phyloP scores from a whole-genome alignment of 345 rosid genomes.

The Passiflora organensis region DNA sequence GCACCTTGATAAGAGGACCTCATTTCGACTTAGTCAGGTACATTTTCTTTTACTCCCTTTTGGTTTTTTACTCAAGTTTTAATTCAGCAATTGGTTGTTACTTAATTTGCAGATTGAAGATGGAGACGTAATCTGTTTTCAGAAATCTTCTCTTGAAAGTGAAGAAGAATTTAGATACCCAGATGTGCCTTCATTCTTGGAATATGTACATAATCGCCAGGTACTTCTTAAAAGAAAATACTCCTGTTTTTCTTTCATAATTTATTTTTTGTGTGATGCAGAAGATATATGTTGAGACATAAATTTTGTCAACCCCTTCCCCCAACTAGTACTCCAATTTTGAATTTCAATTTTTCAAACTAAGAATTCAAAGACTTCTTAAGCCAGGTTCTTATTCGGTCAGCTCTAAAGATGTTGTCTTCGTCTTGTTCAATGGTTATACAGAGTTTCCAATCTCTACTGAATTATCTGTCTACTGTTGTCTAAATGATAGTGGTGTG shows the following conservation, averaged over 20 bases:
- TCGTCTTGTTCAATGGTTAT: too few species aligned
- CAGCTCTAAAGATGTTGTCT: too few species aligned
- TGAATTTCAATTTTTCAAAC: too few species aligned
- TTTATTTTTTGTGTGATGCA: neutral
- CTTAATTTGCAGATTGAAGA: slow-evolving; percentile 66
- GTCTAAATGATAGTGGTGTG: too few species aligned
- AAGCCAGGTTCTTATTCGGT: too few species aligned
- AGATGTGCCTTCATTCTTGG: slow-evolving; percentile 82
- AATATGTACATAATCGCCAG: slow-evolving; percentile 93
- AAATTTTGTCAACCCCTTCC: too few species aligned
- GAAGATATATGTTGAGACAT: too few species aligned
- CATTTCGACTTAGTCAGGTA: slow-evolving; percentile 80
- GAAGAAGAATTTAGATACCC: slow-evolving; percentile 60
- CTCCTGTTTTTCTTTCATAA: neutral
- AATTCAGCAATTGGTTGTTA: neutral
- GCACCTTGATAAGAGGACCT: slow-evolving; percentile 59
- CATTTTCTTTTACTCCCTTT: neutral
- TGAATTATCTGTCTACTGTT: too few species aligned
- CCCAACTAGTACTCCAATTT: too few species aligned
- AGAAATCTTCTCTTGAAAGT: slow-evolving; percentile 51
- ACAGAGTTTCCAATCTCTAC: too few species aligned
- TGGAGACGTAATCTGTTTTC: slow-evolving; percentile 96
- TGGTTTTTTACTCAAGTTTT: neutral
- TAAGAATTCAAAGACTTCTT: too few species aligned
- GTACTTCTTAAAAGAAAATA: slow-evolving; percentile 24